A percentile compares a stretch with the other conserved stretches of the same genome.
phyloP scores from a whole-genome alignment of 352 stramenopile species.

The Globisporangium barbulae region DNA sequence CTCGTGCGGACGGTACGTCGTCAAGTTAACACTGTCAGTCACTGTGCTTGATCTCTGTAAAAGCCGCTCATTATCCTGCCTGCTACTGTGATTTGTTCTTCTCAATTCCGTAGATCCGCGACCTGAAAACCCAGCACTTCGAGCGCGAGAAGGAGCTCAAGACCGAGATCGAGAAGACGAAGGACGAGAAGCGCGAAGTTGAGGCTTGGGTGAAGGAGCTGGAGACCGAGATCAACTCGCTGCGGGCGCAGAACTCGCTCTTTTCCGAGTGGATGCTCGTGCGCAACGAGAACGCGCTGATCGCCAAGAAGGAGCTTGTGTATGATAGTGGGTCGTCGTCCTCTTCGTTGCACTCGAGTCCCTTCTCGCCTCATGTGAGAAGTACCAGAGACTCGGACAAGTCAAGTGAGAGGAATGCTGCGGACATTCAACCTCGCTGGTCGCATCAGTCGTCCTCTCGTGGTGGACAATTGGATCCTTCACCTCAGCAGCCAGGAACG shows the following conservation, averaged over 20 bases:
- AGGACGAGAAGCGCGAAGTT: constrained; percentile 41
- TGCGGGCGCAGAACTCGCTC: constrained; percentile 62
- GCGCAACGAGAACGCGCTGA: constrained; percentile 51
- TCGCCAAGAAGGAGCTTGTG: constrained; percentile 16
- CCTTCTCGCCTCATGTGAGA: background rate
- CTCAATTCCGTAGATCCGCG: constrained; percentile 42
- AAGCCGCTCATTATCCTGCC: background rate
- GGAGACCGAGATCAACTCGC: constrained; percentile 49
- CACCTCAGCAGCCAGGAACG: background rate
- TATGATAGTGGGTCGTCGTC: background rate
- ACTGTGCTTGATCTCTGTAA: background rate
- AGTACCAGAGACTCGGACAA: background rate
- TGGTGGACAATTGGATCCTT: background rate
- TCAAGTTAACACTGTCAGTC: background rate
- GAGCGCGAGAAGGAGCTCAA: constrained; percentile 62
- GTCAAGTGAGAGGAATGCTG: background rate
- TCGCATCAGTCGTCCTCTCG: background rate
- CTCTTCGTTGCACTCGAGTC: background rate
- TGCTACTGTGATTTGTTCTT: background rate
- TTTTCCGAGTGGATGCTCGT: constrained; percentile 83
- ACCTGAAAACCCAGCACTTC: constrained; percentile 69
- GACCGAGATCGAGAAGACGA: constrained; percentile 43
- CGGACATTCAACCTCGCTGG: background rate
- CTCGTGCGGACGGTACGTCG: constrained; percentile 50
- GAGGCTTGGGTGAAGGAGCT: constrained; percentile 48